Conservation (phyloP, 495 filamentous ascomycete species). For the Pseudomonodictys pantanalensis region DNA sequence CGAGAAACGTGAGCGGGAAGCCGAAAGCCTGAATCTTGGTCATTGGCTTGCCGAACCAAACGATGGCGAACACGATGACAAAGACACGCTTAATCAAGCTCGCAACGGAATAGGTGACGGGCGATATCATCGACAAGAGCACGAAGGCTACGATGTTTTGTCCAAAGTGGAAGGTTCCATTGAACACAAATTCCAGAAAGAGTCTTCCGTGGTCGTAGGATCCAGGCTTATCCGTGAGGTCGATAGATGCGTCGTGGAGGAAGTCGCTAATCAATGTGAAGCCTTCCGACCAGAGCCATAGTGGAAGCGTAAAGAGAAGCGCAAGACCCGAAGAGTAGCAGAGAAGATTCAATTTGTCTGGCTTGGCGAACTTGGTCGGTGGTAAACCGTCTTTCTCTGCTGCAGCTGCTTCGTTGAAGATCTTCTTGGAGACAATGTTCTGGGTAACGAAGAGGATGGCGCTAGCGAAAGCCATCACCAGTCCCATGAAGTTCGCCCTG, state of each 20-base stretch:
- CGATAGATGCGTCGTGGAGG: conserved; percentile 60
- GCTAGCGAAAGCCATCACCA: conserved; percentile 79
- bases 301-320: conserved; percentile 83
- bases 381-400: conserved; percentile 66
- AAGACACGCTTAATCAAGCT: conserved; percentile 95
- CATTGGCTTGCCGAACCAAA: conserved; percentile 92
- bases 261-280: conserved; percentile 71
- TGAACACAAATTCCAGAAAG: conserved; percentile 86
- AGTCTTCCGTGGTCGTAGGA: conserved; percentile 77
- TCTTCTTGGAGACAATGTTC: conserved; percentile 97
- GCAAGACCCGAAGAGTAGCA: conserved; percentile 94
- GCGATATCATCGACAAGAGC: conserved; percentile 83
- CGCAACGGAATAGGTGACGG: conserved; percentile 96
- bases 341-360: conserved; percentile 95
- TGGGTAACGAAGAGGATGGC: conserved; percentile 96
- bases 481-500: conserved; percentile 80
- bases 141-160: conserved; percentile 96
- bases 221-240: conserved; percentile 57
- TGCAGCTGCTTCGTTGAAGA: conserved; percentile 92
- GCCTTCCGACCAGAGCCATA: conserved; percentile 92
- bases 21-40: conserved; percentile 78
- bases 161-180: conserved; percentile 93
- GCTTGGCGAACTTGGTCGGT: conserved; percentile 59
- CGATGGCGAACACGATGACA: conserved; percentile 88
- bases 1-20: conserved; percentile 84